Evolutionary conservation across 768 basidiomycete genomes (phyloP), one percentile per base, ranked within the genome.

Genomic region (Mycena metata): DNA sequence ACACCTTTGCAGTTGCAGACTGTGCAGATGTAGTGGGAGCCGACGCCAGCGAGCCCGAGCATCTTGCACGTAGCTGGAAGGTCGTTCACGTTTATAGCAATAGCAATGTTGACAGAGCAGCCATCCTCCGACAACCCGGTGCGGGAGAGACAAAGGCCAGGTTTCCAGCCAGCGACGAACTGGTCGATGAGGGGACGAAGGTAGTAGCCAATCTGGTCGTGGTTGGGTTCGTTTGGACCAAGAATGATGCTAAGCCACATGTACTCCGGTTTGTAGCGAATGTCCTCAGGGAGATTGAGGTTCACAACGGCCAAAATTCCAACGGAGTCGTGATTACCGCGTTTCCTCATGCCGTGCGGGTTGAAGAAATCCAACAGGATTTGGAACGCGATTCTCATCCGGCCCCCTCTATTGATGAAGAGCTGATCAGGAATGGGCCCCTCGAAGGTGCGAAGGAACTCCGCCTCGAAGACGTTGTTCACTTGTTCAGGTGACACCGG

Each of bases 301-400:
- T n/a, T n/a, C n/a, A n/a, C n/a, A n/a, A n/a, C n/a, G n/a, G n/a
- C n/a, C n/a, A n/a, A n/a, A n/a, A n/a, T n/a, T n/a, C n/a, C n/a
- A n/a, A n/a, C n/a, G n/a, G n/a, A n/a, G n/a, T n/a, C n/a, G n/a
- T n/a, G n/a, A n/a, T n/a, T n/a, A n/a, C n/a, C 73, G 21, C 50
- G 51, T n/a, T 72, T 69, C 21, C 13, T 60, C 42, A 71, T 73
- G n/a, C 74, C 75, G 45, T 79, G 50, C 1, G 75, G 59, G 49
- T 79, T 77, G 69, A 81, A 79, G 46, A 77, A 77, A 55, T 80
- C 74, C 15, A 78, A 15, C 23, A 77, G 70, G 0, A 79, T 59
- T 5, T 66, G 69, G 49, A 76, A 78, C 5, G 72, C 69, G 16
- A 73, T 56, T 39, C 74, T 49, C 30, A 76, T 69, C 36, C 69